Conservation (phyloP, 805 yeast species). For the Kluyveromyces siamensis region DNA sequence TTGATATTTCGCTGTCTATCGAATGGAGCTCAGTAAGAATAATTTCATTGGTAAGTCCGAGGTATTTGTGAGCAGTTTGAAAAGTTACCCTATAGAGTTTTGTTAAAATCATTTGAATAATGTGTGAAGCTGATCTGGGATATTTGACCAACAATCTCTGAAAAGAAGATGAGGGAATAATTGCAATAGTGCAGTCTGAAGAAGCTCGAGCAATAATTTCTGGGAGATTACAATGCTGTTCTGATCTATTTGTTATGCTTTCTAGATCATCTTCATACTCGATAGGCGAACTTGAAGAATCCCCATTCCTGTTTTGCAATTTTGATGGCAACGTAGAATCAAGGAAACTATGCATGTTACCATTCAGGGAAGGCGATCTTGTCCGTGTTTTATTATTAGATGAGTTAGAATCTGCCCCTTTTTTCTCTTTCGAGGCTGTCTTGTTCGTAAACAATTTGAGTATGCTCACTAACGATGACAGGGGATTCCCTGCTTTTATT, state of each 20-base stretch:
- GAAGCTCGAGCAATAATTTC: constrained; percentile 67
- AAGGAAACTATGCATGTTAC: background rate
- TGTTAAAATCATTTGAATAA: constrained; percentile 84
- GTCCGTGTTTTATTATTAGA: background rate
- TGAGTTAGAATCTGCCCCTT: background rate
- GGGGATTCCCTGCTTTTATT: constrained; percentile 74
- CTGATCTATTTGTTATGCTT: background rate
- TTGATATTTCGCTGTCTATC: constrained; percentile 40
- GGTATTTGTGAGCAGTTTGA: constrained; percentile 78
- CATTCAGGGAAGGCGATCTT: background rate
- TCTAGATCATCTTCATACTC: background rate
- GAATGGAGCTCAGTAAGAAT: constrained; percentile 63
- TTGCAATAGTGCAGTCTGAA: constrained; percentile 74
- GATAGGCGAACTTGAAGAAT: background rate
- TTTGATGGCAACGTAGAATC: constrained; percentile 1
- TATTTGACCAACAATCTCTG: constrained; percentile 58
- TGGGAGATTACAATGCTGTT: constrained; percentile 12
- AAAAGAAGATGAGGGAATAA: constrained; percentile 82
- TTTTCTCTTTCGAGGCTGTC: background rate
- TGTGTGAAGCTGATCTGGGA: constrained; percentile 88
- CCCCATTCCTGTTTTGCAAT: background rate
- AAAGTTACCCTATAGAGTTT: constrained; percentile 84
- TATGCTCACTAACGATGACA: constrained; percentile 75
- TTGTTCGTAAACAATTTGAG: constrained; percentile 54
- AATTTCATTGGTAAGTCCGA: constrained; percentile 77